Base-by-base conservation (phyloP, 768 basidiomycete genomes). In the Suillus placidus region DNA sequence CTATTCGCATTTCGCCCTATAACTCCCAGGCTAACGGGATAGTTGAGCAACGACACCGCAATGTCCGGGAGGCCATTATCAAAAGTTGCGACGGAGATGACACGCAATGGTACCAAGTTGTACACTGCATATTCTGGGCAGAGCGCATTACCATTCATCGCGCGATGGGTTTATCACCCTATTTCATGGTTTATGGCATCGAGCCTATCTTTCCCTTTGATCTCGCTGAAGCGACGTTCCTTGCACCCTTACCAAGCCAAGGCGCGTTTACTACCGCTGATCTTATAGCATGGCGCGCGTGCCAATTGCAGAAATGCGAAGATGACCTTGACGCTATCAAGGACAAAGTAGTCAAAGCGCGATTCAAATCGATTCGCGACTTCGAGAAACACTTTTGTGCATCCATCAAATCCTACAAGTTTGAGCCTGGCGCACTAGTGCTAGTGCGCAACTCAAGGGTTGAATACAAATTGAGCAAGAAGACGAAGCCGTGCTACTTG, bases 51-150 rank as follows among this genome's bases (percentile, higher is more conserved):
- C 10, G 12, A 3, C 37, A 38, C 37, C 2, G 2, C 12, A 10
- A 38, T 12, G 37, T 38, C 10, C 12, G 10, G 2, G 37, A 38
- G 10, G 37, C 37, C 2, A 38, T 38, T 12, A 38, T 47, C 0
- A 52, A 45, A n/a, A 14, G 45, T 49, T 68, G 63, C 12, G 37
- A 10, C 1, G 37, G 61, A 57, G 67, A 64, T 13, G 61, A 62
- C 30, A 6, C 9, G 2, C 18, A 12, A 10, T 68, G 64, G 67
- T 35, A n/a, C 38, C 12, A 2, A 64, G 73, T 2, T 69, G 38
- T 67, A 0, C 66, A 71, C 14, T 68, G 65, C 0, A 70, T 77
- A 0, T 73, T 83, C n/a, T 81, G 80, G 79, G 72, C 81, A 0
- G 78, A 83, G 1, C 58, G 76, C 2, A 45, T 65, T 16, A 65